Base-by-base conservation (phyloP, 805 yeast genomes). In the Suhomyces canberraensis region DNA sequence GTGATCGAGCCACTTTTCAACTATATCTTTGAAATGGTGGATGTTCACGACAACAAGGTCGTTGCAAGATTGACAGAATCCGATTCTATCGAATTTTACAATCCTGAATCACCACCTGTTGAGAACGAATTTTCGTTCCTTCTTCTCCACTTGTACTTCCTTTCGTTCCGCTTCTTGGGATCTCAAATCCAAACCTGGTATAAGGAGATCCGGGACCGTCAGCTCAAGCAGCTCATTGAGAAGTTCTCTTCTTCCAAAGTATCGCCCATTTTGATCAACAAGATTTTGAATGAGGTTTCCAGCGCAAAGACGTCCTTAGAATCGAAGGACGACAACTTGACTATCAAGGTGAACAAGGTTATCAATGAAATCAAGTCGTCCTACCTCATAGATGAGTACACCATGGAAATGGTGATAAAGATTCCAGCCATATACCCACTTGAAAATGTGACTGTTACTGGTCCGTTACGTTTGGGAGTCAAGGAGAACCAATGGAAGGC, bases 401-500 rank as follows among this genome's bases (percentile, higher is more conserved):
- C 76, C 17, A 71, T 90, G 73, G 95, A 86, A 49, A 75, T 95
- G 66, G 74, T 79, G 0, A 78, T 91, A 42, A 71, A 71, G 29
- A 62, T 91, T 6, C 98, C 98, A 0, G 51, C 66, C 0, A 73
- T 78, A 26, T 93, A 79, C 49, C 99, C 99, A 8, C 72, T 91
- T 28, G 75, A 79, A 2, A 81, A 77, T 45, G 81, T 93, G 8
- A 66, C 69, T 7, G 89, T 93, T 1, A 78, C 76, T 31, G 97
- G 96, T 3, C 77, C 88, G 0, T 70, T 78, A 32, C 70, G 95
- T 42, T 73, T 88, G 22, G 98, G 98, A 15, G 95, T 91, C 11
- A 85, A 84, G 45, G 98, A 91, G 49, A 79, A 78, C 43, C 89
- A 86, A 60, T 90, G 96, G 95, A 83, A 87, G 48, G 88, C 95